Evolutionary conservation across 1,284 basidiomycete genomes (phyloP).

Genomic region (Cryptococcus amylolentus): DNA sequence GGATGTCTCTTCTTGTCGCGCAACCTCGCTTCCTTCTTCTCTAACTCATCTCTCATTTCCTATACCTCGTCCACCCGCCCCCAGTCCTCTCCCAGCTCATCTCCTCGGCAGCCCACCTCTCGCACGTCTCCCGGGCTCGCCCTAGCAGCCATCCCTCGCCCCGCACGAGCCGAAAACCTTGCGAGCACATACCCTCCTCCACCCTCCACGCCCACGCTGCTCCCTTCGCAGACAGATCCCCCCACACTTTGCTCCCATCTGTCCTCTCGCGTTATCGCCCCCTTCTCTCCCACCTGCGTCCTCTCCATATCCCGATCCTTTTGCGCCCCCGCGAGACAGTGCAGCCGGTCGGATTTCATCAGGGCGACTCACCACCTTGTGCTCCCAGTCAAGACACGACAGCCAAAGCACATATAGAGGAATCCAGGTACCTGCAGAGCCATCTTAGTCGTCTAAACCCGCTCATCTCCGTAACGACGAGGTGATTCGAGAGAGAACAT

Average conservation of each 20-base stretch:
- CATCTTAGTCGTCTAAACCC: not conserved
- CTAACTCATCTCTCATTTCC: not conserved
- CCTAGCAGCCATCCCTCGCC: not conserved
- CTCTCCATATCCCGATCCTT: not conserved
- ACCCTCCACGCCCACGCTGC: not conserved
- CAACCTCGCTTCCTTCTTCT: not conserved
- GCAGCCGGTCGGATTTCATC: not conserved
- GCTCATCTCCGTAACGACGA: not conserved
- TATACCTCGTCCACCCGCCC: not conserved
- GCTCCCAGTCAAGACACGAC: not conserved
- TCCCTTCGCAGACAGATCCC: not conserved
- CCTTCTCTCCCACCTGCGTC: not conserved
- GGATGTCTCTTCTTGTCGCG: not conserved
- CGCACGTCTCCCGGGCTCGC: no score
- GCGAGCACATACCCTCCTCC: not conserved
- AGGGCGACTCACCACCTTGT: not conserved
- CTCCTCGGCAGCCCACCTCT: not conserved
- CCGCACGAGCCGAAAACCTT: not conserved
- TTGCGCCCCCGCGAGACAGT: not conserved
- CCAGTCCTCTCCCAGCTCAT: not conserved
- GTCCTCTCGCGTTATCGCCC: not conserved
- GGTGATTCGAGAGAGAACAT: not conserved
- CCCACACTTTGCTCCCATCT: not conserved
- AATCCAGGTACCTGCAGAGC: not conserved
- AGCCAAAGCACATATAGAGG: no score